Evolutionary conservation across 306 rosid species (phyloP), one percentile per base, ranked within the genome.

Genomic region (Quercus glauca): DNA sequence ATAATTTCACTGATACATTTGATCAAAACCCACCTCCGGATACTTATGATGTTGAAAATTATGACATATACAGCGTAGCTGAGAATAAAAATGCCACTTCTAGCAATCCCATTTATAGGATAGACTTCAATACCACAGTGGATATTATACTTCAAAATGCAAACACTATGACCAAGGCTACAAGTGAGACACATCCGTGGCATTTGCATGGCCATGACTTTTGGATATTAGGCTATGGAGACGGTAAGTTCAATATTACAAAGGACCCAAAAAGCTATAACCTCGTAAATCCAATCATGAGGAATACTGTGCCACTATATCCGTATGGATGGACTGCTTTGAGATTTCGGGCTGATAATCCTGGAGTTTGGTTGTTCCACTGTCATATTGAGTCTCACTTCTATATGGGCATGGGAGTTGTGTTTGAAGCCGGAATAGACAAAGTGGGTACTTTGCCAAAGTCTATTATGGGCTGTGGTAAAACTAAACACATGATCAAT

Each of bases 281-380:
- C 56, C 17, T 77, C 55, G 67, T 37, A 19, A 77, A 77, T 37
- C 81, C 81, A 1, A 68, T 77, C 17, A n/a, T 68, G 56, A 77
- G 56, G 57, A 77, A 77, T 67, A 77, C 74, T 2, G 75, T 77
- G 35, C 56, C 75, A 3, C 67, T 77, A 53, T 55, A 77, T 56
- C 68, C 75, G 17, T 77, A 77, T 69, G 81, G 81, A 77, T 77
- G 81, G 81, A 77, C 81, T 18, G 75, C 81, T n/a, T 26, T 77
- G 69, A 55, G 81, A 60, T 68, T 77, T 58, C 25, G 57, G 25
- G 75, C 81, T 3, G 20, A 77, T 55, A 77, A 77, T 56, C 81
- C 81, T 8, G 81, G 81, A n/a, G 81, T 69, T 3, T 77, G 75
- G 81, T 19, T 69, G 53, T 77, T 77, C 75, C 75, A 68, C 23